Evolutionary conservation across 2,329 filamentous ascomycete genomes (phyloP), one percentile per base, ranked within the genome.

Genomic region (Magnaporthiopsis rhizophila): DNA sequence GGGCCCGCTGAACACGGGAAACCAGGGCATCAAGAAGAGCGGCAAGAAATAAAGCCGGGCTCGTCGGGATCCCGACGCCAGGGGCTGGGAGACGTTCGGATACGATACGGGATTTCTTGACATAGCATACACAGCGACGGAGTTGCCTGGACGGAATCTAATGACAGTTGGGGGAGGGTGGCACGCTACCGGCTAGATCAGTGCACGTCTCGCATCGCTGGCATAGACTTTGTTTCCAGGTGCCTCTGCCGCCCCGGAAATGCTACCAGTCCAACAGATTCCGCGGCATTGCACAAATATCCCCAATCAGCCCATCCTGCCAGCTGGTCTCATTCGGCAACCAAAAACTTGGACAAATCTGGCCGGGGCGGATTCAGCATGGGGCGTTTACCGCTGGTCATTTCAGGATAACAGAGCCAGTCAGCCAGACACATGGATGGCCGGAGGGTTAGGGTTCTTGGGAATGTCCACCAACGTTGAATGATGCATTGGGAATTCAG

Each of bases 21-120:
- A 83, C 61, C 91, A 96, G 79, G 92, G 92, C 67, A 97, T 98
- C 82, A 97, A 97, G 88, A 97, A 97, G 86, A 95, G 90, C 67
- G 93, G 92, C 78, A 97, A 97, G 90, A 96, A 97, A 88, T 96
- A 84, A 79, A 62, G 18, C 45, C 26, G 26, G 26, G 3, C 26
- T 26, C 26, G 26, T 26, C 26, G 26, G 26, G 62, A 18, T 63
- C 30, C 21, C 21, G 38, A 38, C 24, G n/a, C 50, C 57, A 32
- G 34, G 59, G 38, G 34, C 24, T 50, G 28, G 7, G 26, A 12
- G 28, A 15, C 56, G 3, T 58, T 24, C n/a, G n/a, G 56, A 18
- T 61, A 24, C 34, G 36, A 28, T 26, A 36, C 18, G 30, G 21
- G 60, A 26, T 53, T 38, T 50, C 58, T 62, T 62, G 60, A 30